Base-by-base conservation (phyloP, 2,329 filamentous ascomycete species). In the Microcera coccophila region DNA sequence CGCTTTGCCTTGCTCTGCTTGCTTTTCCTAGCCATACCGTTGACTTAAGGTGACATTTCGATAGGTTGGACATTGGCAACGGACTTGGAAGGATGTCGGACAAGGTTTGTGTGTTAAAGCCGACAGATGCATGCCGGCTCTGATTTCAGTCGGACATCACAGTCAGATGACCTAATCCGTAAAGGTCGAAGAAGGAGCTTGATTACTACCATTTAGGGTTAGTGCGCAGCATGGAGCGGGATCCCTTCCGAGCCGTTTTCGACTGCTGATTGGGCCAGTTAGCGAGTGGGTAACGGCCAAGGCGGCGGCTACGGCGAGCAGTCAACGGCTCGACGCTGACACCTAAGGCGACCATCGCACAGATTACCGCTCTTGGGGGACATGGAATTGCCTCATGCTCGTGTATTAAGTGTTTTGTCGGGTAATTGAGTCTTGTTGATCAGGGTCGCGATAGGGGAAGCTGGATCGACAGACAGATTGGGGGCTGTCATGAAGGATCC, bases 341-440 rank as follows among this genome's bases (percentile, higher is more conserved):
- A 20, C 19, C 33, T 19, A 8, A 32, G 28, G 31, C 21, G 34
- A 38, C 31, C 48, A 49, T 51, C 56, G 55, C 55, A 54, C 48
- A 54, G 54, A 57, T 58, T 57, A 47, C 55, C 55, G 35, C 45
- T 51, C 51, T 47, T 39, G 55, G 54, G 37, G 39, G 32, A n/a
- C n/a, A n/a, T n/a, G n/a, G n/a, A n/a, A n/a, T n/a, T n/a, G n/a
- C n/a, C n/a, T n/a, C n/a, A n/a, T n/a, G n/a, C n/a, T n/a, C n/a
- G n/a, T n/a, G n/a, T n/a, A n/a, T n/a, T n/a, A n/a, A n/a, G n/a
- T n/a, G n/a, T n/a, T n/a, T n/a, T n/a, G n/a, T n/a, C n/a, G n/a
- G n/a, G n/a, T n/a, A n/a, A n/a, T n/a, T n/a, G n/a, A n/a, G n/a
- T n/a, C n/a, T n/a, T n/a, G n/a, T n/a, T n/a, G n/a, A n/a, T n/a